Base-by-base conservation (phyloP, 2,329 filamentous ascomycete genomes). In the Penicillium freii region DNA sequence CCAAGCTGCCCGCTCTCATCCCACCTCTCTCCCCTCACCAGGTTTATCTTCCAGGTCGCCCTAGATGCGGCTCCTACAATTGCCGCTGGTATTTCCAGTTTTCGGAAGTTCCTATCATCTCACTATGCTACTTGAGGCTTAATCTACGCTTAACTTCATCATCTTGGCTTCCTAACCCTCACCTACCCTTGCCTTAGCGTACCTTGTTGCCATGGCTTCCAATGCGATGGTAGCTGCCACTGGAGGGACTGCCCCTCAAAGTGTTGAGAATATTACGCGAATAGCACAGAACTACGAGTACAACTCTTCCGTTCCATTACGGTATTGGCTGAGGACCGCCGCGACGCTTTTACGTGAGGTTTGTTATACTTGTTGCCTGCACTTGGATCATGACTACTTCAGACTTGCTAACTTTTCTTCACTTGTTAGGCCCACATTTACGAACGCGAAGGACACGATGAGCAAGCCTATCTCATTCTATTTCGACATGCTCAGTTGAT, bases 401-500 rank as follows among this genome's bases (percentile, higher is more conserved):
- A 57, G n/a, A 31, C n/a, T 48, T 23, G 59, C 25, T 17, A 48
- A 33, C 27, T 17, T 27, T 34, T 34, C 29, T 23, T 31, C 5
- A 9, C 8, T 13, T 25, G 45, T 13, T 69, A 97, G 90, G 92
- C 91, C 21, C 82, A 85, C 51, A 91, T 93, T 66, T 96, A 96
- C 71, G 83, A 94, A 68, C 83, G 84, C 42, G 93, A 97, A 74
- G 88, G 88, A 68, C 92, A 97, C 75, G 86, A 91, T 62, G 86
- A 92, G 66, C 89, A 94, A 70, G 90, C 93, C 5, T 99, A 96
- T 73, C 83, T 97, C 54, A 86, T 97, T 58, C 84, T 96, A n/a
- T 91, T 94, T 71, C 87, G 94, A 65, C 92, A 96, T 76, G 91
- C 91, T 10, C 83, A 88, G 52, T 85, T 99, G n/a, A 84, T 96